These are phyloP conservation scores for Paramecium pentaurelia DNA, from an alignment of 73 alveolate species.

Conservation along the genomic window DNA sequence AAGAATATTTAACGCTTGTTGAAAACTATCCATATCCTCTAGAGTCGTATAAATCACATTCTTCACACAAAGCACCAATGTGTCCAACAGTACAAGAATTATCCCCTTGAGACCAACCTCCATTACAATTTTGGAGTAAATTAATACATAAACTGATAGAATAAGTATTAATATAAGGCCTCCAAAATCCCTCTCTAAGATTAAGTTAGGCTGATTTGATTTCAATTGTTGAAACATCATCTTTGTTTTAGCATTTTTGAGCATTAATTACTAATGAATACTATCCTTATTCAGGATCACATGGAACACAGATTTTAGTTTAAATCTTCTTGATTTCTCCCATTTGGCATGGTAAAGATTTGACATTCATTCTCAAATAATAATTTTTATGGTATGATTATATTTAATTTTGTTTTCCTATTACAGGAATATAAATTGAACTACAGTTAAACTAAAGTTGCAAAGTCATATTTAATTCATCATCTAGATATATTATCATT, in stretches of 20 bases:
- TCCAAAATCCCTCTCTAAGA: neutral
- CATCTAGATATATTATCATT: neutral
- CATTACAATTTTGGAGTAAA: neutral
- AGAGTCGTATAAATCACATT: neutral
- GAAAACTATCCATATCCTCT: neutral
- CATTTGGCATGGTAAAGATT: neutral
- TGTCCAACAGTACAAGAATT: neutral
- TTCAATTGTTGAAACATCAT: neutral
- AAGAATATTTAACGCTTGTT: neutral
- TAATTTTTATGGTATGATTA: neutral
- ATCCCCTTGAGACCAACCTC: neutral
- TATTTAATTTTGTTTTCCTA: neutral
- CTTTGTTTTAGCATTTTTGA: neutral
- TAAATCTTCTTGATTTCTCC: neutral
- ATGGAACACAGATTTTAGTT: neutral
- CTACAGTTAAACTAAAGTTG: neutral
- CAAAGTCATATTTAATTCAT: neutral
- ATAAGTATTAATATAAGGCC: neutral
- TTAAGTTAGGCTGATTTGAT: neutral
- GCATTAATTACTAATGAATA: neutral
- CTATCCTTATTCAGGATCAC: neutral
- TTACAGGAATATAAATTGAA: neutral
- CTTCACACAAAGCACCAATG: neutral
- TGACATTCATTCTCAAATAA: neutral
- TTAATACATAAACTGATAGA: neutral